These are phyloP conservation scores for Trichoderma aggressivum DNA, from an alignment of 2,329 filamentous ascomycete species.

Conservation along the genomic window DNA sequence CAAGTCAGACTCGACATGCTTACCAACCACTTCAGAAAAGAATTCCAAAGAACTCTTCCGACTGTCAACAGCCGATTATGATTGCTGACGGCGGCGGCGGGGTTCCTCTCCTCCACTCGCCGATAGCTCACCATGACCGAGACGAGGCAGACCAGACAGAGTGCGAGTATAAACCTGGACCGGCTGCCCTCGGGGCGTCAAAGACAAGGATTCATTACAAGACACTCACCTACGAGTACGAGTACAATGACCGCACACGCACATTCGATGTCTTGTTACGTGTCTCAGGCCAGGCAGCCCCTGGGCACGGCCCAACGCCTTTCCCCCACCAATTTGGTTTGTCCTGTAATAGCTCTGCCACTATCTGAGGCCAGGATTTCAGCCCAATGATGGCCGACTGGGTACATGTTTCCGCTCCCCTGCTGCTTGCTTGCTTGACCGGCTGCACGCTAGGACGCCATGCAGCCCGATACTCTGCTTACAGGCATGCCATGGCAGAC, in stretches of 20 bases:
- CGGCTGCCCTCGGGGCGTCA: background rate
- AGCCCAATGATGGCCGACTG: conserved; percentile 5
- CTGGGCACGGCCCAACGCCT: conserved; percentile 6
- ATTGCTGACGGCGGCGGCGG: background rate
- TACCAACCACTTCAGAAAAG: background rate
- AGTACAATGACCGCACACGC: background rate
- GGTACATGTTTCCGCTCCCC: background rate
- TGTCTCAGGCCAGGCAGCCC: background rate
- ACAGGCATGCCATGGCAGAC: background rate
- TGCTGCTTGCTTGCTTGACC: background rate
- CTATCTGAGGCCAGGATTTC: background rate
- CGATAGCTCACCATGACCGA: background rate
- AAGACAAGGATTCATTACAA: background rate
- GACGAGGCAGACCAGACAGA: background rate
- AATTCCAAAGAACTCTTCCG: background rate
- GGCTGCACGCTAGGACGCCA: background rate
- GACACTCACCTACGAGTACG: background rate
- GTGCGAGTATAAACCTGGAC: background rate
- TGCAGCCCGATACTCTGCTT: background rate
- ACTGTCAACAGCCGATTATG: background rate
- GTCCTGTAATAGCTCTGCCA: background rate
- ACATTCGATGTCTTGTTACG: background rate
- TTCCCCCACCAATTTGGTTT: background rate
- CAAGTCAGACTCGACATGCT: background rate
- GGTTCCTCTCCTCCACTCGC: background rate